Evolutionary conservation across 2,329 filamentous ascomycete species (phyloP), one percentile per base, ranked within the genome.

Genomic region (Aureobasidium sp.): DNA sequence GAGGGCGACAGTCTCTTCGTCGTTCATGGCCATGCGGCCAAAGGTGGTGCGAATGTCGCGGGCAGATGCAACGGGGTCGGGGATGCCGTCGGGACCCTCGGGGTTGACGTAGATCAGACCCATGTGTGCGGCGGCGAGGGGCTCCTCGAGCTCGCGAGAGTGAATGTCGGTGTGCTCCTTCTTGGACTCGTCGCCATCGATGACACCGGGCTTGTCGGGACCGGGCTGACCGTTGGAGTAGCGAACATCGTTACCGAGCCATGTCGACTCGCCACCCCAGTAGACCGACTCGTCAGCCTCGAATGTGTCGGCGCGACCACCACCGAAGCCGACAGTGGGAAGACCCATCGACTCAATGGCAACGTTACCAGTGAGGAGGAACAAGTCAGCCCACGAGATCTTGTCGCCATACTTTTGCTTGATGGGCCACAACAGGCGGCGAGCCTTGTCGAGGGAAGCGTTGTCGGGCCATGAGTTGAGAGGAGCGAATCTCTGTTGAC

Each of bases 401-500:
- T 89, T 90, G 80, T 84, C 85, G 73, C 88, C 88, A 67, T 91
- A 91, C 81, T 91, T 91, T 69, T 90, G 87, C 83, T 91, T 91
- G 78, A 91, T 85, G 62, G 88, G 88, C 86, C 87, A 90, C 45
- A 91, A 78, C 62, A 91, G 83, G 66, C 88, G 87, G 62, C 88
- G 88, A 36, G 88, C 88, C 82, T 91, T 91, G 82, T 91, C 88
- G 60, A 91, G 82, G 68, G 80, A 86, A 70, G 85, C 86, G 67
- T 91, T 91, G 77, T 91, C 88, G 45, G 88, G 88, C 88, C 88
- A 91, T 79, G 85, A 85, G 82, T 91, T 91, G 72, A 91, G 84
- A 6, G 89, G 89, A 59, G 88, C 88, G 69, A 91, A 91, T 44
- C 89, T 85, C 77, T 91, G 88, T 76, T 91, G 88, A 62, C 87